Conservation (phyloP, 2,329 filamentous ascomycete species). For the Dothistroma pini region DNA sequence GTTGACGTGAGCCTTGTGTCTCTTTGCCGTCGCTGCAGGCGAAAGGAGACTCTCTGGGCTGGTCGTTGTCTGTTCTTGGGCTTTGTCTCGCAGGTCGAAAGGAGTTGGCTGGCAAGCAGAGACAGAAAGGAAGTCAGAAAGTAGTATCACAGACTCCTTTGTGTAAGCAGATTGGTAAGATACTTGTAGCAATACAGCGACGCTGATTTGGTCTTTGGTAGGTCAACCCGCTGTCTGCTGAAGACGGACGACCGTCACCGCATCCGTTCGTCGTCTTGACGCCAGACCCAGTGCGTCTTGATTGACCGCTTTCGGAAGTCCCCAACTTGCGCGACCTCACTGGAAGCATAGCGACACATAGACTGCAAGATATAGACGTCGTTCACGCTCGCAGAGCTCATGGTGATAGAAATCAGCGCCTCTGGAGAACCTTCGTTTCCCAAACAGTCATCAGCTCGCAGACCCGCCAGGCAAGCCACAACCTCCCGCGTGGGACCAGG, state of each 20-base stretch:
- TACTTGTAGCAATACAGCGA: constrained; percentile 32
- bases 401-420: constrained; percentile 25
- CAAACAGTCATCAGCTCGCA: constrained; percentile 29
- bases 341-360: constrained; percentile 20
- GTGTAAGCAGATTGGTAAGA: constrained; percentile 28
- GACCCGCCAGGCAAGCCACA: constrained; percentile 32
- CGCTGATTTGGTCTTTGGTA: constrained; percentile 17
- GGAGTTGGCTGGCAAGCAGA: constrained; percentile 27
- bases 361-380: constrained; percentile 24
- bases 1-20: constrained; percentile 24
- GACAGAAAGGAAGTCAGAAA: constrained; percentile 29
- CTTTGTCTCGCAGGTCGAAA: constrained; percentile 34
- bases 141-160: constrained; percentile 35
- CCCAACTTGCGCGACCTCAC: constrained; percentile 22
- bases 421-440: constrained; percentile 28
- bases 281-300: constrained; percentile 30
- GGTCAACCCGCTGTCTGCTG: constrained; percentile 19
- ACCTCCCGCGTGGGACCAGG: constrained; percentile 30
- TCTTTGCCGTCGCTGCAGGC: constrained; percentile 19
- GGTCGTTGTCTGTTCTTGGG: constrained; percentile 26
- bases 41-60: constrained; percentile 21
- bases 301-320: constrained; percentile 34
- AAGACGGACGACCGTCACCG: constrained; percentile 32
- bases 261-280: constrained; percentile 33
- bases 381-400: constrained; percentile 21